A percentile compares a stretch with the other conserved stretches of the same genome.
Conservation (phyloP, 2,329 filamentous ascomycete genomes). For the Onygena corvina region DNA sequence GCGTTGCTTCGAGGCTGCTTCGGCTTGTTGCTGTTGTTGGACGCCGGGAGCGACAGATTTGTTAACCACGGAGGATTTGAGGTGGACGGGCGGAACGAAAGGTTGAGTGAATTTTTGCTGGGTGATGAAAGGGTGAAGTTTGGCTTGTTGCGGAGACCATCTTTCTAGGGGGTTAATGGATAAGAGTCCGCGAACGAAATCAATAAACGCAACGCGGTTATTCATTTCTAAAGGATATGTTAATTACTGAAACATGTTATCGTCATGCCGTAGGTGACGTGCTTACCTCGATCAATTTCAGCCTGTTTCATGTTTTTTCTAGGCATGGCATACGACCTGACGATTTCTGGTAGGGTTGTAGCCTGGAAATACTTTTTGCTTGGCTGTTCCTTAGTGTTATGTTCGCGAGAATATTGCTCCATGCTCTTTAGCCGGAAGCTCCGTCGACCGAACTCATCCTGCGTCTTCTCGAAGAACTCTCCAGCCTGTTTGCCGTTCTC, state of each 20-base stretch:
- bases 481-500: constrained; percentile 97
- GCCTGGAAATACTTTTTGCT: constrained; percentile 99
- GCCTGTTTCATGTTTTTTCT: constrained; percentile 98
- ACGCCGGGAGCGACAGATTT: constrained; percentile 85
- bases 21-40: constrained; percentile 89
- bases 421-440: constrained; percentile 90
- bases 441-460: constrained; percentile 83
- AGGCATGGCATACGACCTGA: constrained; percentile 95
- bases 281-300: constrained; percentile 85
- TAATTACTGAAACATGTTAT: constrained; percentile 12
- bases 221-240: constrained; percentile 68
- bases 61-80: constrained; percentile 74
- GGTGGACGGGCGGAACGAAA: constrained; percentile 92
- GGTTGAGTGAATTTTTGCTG: constrained; percentile 94
- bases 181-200: constrained; percentile 86
- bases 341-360: constrained; percentile 87
- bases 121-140: constrained; percentile 94
- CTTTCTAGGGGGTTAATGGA: constrained; percentile 92
- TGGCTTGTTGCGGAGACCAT: constrained; percentile 96
- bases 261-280: background rate
- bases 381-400: constrained; percentile 92
- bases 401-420: constrained; percentile 94
- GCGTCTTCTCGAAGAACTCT: constrained; percentile 89
- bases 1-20: constrained; percentile 84
- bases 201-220: constrained; percentile 92